Evolutionary conservation across 1,284 basidiomycete genomes (phyloP), one percentile per base, ranked within the genome.

Genomic region (Irpex lacteus): DNA sequence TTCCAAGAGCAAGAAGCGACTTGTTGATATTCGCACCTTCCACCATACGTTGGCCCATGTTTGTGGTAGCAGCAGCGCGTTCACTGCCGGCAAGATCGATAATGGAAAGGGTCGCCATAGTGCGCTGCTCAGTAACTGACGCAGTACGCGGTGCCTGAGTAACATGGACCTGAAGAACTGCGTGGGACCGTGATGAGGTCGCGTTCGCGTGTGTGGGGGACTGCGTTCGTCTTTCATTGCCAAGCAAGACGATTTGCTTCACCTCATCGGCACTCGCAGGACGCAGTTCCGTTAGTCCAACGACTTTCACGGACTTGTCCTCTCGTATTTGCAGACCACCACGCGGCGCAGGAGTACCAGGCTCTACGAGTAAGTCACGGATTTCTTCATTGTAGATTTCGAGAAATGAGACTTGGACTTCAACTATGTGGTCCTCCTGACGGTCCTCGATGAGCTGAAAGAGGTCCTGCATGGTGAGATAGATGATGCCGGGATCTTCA

Each of bases 311-410:
- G 13, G 89, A 85, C 11, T 94, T 95, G 78, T 96, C 95, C 77
- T 98, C 96, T 36, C 96, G 89, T 63, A 98, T 91, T 66, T 90
- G 90, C 47, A 96, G 84, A n/a, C 95, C 95, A 6, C 93, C 93
- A 63, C 90, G 85, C 58, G 90, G 87, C 19, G 78, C 77, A 34
- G 85, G 80, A 26, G 82, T 80, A n/a, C 86, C 84, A 11, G 88
- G 80, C 67, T 95, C 93, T 1, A 88, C 79, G 53, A 98, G 88
- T 18, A 98, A 88, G 76, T 98, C 96, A n/a, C 94, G 91, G 69
- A 98, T 98, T 73, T 95, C 94, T 77, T 98, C 96, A 74, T 98
- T 98, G 82, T 98, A 98, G 61, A 98, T 97, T 76, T 98, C 96
- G 64, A 98, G 87, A 78, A 98, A 98, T 2, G 95, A 96, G 63